Percentiles rank a stretch among this genome's conserved stretches.
These are phyloP conservation scores for Pleurostoma richardsiae DNA, from an alignment of 2,329 filamentous ascomycete genomes.

Conservation along the genomic window DNA sequence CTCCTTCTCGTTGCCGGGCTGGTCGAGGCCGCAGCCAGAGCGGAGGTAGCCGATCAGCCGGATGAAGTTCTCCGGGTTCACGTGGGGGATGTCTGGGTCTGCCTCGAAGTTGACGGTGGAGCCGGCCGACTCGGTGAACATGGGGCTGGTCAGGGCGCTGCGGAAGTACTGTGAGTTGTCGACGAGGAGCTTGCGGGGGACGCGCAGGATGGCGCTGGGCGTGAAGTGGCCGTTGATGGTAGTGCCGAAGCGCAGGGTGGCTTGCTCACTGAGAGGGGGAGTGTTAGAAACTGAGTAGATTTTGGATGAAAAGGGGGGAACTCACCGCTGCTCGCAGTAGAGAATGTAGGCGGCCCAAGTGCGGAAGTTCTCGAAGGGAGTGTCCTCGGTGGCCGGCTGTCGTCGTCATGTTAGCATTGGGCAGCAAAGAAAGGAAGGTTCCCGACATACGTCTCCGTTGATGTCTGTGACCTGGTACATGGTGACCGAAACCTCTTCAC, in stretches of 20 bases:
- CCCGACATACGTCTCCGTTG: too few species aligned
- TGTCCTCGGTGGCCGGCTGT: not conserved
- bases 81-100: not conserved
- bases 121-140: not conserved
- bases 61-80: constrained; percentile 1
- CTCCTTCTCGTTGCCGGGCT: not conserved
- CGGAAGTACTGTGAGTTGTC: constrained; percentile 4
- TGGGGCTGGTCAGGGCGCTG: not conserved
- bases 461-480: too few species aligned
- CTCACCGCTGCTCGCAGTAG: constrained; percentile 4
- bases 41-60: not conserved
- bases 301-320: not conserved
- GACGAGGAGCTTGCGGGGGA: constrained; percentile 2
- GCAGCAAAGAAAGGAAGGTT: too few species aligned
- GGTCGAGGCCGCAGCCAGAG: not conserved
- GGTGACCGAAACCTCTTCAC: too few species aligned
- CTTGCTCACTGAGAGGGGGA: constrained; percentile 1
- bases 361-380: not conserved
- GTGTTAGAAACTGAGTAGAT: not conserved
- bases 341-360: constrained; percentile 1
- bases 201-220: not conserved
- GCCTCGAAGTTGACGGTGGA: not conserved
- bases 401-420: too few species aligned
- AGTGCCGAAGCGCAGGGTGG: constrained; percentile 1
- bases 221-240: not conserved